A percentile compares a stretch with the other conserved stretches of the same genome.
Conservation (phyloP, 2,329 filamentous ascomycete genomes). For the Neophaeococcomyces aloes region DNA sequence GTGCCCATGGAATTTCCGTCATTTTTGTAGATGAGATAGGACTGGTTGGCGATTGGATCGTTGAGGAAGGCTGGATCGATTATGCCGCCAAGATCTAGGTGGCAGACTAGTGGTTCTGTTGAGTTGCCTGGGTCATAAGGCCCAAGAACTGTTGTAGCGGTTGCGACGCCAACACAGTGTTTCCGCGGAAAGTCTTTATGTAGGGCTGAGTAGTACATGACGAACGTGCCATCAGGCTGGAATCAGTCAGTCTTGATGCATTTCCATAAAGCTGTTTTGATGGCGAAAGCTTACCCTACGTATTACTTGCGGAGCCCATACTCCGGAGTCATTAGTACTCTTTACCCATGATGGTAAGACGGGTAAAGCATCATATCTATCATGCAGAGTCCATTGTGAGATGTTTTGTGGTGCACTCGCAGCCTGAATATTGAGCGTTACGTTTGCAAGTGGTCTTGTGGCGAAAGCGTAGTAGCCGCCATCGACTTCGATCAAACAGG, state of each 20-base stretch:
- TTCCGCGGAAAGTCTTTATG: constrained; percentile 24
- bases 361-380: constrained; percentile 43
- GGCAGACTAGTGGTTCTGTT: constrained; percentile 38
- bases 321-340: constrained; percentile 24
- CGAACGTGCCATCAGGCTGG: constrained; percentile 39
- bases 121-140: constrained; percentile 38
- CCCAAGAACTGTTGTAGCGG: constrained; percentile 35
- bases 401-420: constrained; percentile 38
- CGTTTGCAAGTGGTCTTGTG: constrained; percentile 30
- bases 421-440: constrained; percentile 42
- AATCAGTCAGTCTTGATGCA: too few relatives aligned
- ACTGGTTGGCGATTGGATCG: constrained; percentile 37
- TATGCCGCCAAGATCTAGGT: constrained; percentile 42
- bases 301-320: constrained; percentile 51
- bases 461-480: constrained; percentile 46
- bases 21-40: constrained; percentile 53
- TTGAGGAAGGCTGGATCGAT: constrained; percentile 50
- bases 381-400: constrained; percentile 36
- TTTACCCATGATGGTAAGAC: constrained; percentile 41
- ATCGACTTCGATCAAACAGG: constrained; percentile 38
- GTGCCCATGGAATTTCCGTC: constrained; percentile 46
- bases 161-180: constrained; percentile 49
- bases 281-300: too few relatives aligned
- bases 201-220: constrained; percentile 47
- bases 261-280: too few relatives aligned